Conservation (phyloP, 257 asterid species). For the Penstemon eatonii region DNA sequence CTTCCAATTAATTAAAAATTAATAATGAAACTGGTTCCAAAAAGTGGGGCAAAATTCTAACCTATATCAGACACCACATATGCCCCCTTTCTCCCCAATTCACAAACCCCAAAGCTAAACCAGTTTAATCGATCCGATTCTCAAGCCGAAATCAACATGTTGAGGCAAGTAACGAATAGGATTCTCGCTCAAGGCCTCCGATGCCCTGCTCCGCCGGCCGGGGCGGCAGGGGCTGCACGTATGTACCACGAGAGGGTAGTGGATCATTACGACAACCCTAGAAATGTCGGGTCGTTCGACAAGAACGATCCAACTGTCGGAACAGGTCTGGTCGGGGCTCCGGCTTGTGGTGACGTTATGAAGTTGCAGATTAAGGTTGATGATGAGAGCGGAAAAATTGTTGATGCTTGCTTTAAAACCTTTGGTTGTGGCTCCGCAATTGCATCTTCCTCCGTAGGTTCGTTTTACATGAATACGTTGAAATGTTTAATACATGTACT, state of each 20-base stretch:
- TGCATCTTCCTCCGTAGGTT: slow-evolving; percentile 93
- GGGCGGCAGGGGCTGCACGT: slow-evolving; percentile 29
- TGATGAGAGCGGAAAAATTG: slow-evolving; percentile 68
- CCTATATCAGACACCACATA: too few relatives aligned
- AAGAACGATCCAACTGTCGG: slow-evolving; percentile 78
- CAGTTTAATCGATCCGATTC: neutral
- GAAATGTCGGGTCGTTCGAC: slow-evolving; percentile 91
- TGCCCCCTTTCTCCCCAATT: neutral
- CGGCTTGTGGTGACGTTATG: slow-evolving; percentile 98
- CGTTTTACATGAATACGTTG: neutral
- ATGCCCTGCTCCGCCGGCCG: slow-evolving; percentile 26
- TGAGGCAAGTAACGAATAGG: slow-evolving; percentile 48
- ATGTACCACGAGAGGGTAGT: slow-evolving; percentile 93
- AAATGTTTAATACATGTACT: neutral
- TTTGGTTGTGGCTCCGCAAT: slow-evolving; percentile 95
- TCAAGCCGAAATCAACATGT: slow-evolving; percentile 36
- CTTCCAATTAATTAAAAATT: too few relatives aligned
- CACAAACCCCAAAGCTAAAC: slow-evolving; percentile 4
- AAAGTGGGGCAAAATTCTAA: too few relatives aligned
- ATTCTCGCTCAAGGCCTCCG: slow-evolving; percentile 38
- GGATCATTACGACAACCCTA: slow-evolving; percentile 90
- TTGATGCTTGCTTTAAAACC: slow-evolving; percentile 89
- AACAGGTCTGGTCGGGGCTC: slow-evolving; percentile 96
- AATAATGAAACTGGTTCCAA: too few relatives aligned
- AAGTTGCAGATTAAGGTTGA: slow-evolving; percentile 88